These are phyloP conservation scores for Oryza officinalis DNA, from an alignment of 176 grass and related monocot genomes.

Conservation along the genomic window DNA sequence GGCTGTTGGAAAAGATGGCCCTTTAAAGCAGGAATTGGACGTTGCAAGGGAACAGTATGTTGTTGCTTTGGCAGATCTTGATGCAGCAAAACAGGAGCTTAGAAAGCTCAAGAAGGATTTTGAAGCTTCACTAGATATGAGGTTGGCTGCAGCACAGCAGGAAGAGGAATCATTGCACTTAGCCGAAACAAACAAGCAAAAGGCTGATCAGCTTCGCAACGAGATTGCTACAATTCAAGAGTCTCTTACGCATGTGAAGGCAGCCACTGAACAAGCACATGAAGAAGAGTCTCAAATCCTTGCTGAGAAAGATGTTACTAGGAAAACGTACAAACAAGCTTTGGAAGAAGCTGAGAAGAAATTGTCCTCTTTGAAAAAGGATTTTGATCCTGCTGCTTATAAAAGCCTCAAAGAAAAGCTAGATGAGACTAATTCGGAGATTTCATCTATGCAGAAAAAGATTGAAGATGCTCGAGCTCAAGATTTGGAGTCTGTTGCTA, in stretches of 20 bases:
- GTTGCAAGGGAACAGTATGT: constrained; percentile 72
- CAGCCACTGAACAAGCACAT: constrained; percentile 75
- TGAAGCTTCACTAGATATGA: constrained; percentile 77
- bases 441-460: constrained; percentile 73
- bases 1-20: constrained; percentile 57
- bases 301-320: constrained; percentile 68
- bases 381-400: constrained; percentile 71
- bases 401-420: constrained; percentile 69
- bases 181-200: constrained; percentile 70
- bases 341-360: constrained; percentile 84
- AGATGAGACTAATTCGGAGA: constrained; percentile 63
- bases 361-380: constrained; percentile 65
- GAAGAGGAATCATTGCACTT: constrained; percentile 75
- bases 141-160: constrained; percentile 71
- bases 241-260: constrained; percentile 74
- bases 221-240: constrained; percentile 74
- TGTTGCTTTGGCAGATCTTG: constrained; percentile 73
- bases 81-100: constrained; percentile 87
- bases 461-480: constrained; percentile 66
- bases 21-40: constrained; percentile 78
- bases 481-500: constrained; percentile 67
- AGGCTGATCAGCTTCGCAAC: constrained; percentile 61
- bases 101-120: constrained; percentile 96
- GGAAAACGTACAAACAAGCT: constrained; percentile 64
- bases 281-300: constrained; percentile 78